phyloP scores from a whole-genome alignment of 2,329 filamentous ascomycete genomes.

The Torrubiella hemipterigena region DNA sequence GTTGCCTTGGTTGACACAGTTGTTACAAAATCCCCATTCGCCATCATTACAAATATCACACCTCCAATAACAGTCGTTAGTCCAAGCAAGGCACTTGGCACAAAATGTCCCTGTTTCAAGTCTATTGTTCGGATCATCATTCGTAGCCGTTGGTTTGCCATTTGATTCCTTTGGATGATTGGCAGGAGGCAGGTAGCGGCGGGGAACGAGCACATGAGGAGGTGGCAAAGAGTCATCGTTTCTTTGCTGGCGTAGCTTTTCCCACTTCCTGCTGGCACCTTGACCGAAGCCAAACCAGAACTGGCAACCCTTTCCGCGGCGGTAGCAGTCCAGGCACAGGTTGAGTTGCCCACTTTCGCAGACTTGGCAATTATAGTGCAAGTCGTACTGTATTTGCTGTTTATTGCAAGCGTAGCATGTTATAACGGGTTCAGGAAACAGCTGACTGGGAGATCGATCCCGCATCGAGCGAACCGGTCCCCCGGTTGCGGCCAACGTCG shows the following conservation, averaged over 20 bases:
- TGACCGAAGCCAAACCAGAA: slow-evolving; percentile 85
- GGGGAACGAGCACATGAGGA: slow-evolving; percentile 47
- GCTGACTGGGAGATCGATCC: too few relatives aligned
- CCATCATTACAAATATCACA: slow-evolving; percentile 81
- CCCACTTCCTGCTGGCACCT: slow-evolving; percentile 56
- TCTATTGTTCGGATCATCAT: slow-evolving; percentile 53
- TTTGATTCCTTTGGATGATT: slow-evolving; percentile 38
- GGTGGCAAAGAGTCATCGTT: slow-evolving; percentile 26
- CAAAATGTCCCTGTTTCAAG: slow-evolving; percentile 79
- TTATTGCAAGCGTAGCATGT: slow-evolving; percentile 60
- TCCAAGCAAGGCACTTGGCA: slow-evolving; percentile 57
- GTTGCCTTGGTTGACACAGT: slow-evolving; percentile 70
- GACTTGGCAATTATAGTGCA: slow-evolving; percentile 70
- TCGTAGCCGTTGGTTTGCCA: slow-evolving; percentile 45
- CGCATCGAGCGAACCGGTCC: too few relatives aligned
- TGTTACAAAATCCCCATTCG: slow-evolving; percentile 89
- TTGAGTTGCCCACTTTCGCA: slow-evolving; percentile 66
- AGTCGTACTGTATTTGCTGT: slow-evolving; percentile 65
- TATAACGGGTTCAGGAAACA: slow-evolving; percentile 60
- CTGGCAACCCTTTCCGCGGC: slow-evolving; percentile 61
- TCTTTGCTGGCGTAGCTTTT: slow-evolving; percentile 30
- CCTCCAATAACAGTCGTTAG: slow-evolving; percentile 82
- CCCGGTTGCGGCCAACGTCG: too few relatives aligned
- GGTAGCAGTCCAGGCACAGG: slow-evolving; percentile 73
- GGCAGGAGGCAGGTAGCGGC: slow-evolving; percentile 42